Conservation (phyloP, 2,329 filamentous ascomycete genomes). For the Neocatenulostroma microsporum region DNA sequence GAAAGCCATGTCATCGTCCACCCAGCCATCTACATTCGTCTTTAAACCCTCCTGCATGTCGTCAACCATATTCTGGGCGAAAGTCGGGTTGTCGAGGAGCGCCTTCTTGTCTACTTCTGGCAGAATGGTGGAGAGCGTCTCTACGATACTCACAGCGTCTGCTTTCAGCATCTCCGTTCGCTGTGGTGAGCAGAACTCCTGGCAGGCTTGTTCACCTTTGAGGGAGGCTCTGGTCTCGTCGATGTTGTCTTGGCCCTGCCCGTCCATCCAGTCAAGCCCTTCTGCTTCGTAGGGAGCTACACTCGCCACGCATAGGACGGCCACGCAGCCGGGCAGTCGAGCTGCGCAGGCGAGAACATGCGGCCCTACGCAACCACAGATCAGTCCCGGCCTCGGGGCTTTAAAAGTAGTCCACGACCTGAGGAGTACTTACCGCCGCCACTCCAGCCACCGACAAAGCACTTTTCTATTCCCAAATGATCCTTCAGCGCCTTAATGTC, state of each 20-base stretch:
- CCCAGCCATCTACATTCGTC: slow-evolving; percentile 17
- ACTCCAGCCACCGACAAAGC: slow-evolving; percentile 14
- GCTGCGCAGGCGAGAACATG: slow-evolving; percentile 14
- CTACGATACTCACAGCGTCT: slow-evolving; percentile 8
- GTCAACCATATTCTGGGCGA: slow-evolving; percentile 7
- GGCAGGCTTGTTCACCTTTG: slow-evolving; percentile 10
- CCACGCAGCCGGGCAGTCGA: slow-evolving; percentile 8
- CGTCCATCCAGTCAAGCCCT: slow-evolving; percentile 14
- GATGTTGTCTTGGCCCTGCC: slow-evolving; percentile 17
- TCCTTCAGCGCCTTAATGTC: slow-evolving; percentile 11
- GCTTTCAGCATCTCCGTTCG: slow-evolving; percentile 11
- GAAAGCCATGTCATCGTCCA: slow-evolving; percentile 22
- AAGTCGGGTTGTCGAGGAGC: slow-evolving; percentile 4
- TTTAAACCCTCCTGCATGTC: slow-evolving; percentile 12
- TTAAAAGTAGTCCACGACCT: too few relatives aligned
- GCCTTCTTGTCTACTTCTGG: too few relatives aligned
- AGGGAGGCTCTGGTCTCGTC: slow-evolving; percentile 12
- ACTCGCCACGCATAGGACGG: slow-evolving; percentile 10
- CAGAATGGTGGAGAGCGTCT: slow-evolving; percentile 3
- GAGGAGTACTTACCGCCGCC: slow-evolving; percentile 14
- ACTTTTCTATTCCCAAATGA: slow-evolving; percentile 11
- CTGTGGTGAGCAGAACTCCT: slow-evolving; percentile 4
- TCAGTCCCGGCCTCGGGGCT: background rate
- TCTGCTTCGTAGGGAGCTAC: slow-evolving; percentile 14
- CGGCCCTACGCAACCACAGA: slow-evolving; percentile 8